Percentiles rank a stretch among this genome's conserved stretches.
phyloP scores from a whole-genome alignment of 805 yeast genomes.

The Starmerella floricola region DNA sequence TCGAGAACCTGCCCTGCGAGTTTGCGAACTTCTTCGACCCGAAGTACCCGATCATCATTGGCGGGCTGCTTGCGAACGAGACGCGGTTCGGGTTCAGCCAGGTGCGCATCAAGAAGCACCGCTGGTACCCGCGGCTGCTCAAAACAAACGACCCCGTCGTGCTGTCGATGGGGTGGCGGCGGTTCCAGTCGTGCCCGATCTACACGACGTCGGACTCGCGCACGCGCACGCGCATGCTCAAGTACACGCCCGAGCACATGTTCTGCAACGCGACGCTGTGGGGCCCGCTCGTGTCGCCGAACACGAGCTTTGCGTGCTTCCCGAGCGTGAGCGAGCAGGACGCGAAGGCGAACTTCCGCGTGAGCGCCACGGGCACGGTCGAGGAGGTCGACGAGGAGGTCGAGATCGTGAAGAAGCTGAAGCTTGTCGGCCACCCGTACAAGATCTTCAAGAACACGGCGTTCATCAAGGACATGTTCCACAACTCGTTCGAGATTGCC shows the following conservation, averaged over 20 bases:
- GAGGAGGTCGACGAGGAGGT: conserved; percentile 80
- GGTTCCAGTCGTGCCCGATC: conserved; percentile 92
- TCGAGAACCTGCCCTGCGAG: conserved; percentile 77
- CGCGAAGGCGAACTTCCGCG: conserved; percentile 82
- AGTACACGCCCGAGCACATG: conserved; percentile 96
- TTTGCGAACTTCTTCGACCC: conserved; percentile 81
- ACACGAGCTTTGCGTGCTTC: conserved; percentile 93
- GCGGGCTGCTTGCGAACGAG: conserved; percentile 84
- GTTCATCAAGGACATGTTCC: conserved; percentile 92
- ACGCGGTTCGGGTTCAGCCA: conserved; percentile 85
- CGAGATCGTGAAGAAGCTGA: conserved; percentile 90
- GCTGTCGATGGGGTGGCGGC: conserved; percentile 91
- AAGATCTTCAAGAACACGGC: conserved; percentile 94
- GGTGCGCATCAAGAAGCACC: conserved; percentile 89
- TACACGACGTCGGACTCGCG: conserved; percentile 95
- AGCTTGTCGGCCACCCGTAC: conserved; percentile 87
- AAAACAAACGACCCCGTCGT: conserved; percentile 93
- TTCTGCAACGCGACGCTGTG: conserved; percentile 91
- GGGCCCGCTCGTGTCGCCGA: conserved; percentile 95
- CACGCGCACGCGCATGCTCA: conserved; percentile 94
- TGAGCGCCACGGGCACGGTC: conserved; percentile 93
- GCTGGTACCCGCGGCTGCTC: conserved; percentile 96
- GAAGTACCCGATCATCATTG: conserved; percentile 69
- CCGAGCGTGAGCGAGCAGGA: conserved; percentile 73
- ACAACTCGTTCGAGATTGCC: conserved; percentile 85